These are phyloP conservation scores for Peronospora belbahrii DNA, from an alignment of 352 stramenopile species.

Conservation along the genomic window DNA sequence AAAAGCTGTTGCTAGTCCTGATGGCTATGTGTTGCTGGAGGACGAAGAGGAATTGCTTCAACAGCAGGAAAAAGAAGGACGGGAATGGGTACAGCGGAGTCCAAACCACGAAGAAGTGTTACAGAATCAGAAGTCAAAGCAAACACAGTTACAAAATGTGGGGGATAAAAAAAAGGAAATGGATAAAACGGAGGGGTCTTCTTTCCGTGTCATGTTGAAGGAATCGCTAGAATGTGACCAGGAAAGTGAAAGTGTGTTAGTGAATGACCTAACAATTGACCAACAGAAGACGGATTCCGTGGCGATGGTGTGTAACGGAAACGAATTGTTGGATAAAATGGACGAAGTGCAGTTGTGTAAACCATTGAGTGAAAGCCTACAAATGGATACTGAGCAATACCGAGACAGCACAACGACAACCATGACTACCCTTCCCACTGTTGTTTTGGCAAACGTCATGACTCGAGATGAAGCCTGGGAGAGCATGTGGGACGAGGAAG, in stretches of 20 bases:
- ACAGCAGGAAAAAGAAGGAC: conserved; percentile 15
- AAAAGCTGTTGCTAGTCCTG: conserved; percentile 1
- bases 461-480: conserved; percentile 75
- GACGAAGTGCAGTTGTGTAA: neutral
- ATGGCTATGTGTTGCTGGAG: conserved; percentile 35
- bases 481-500: conserved; percentile 62
- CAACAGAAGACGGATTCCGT: neutral
- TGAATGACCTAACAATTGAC: neutral
- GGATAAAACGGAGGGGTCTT: neutral
- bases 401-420: neutral
- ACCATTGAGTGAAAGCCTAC: neutral
- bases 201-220: neutral
- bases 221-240: conserved; percentile 4
- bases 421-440: conserved; percentile 1
- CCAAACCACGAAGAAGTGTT: conserved; percentile 4
- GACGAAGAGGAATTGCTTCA: conserved; percentile 35
- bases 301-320: neutral
- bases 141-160: neutral
- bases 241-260: neutral
- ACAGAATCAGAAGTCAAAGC: conserved; percentile 4
- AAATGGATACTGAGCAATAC: neutral
- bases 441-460: conserved; percentile 26
- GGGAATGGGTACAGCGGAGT: conserved; percentile 10
- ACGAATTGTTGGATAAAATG: neutral
- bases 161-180: neutral